Evolutionary conservation across 371 early-diverging fungal genomes (phyloP).

Genomic region (Rhizomucor miehei): DNA sequence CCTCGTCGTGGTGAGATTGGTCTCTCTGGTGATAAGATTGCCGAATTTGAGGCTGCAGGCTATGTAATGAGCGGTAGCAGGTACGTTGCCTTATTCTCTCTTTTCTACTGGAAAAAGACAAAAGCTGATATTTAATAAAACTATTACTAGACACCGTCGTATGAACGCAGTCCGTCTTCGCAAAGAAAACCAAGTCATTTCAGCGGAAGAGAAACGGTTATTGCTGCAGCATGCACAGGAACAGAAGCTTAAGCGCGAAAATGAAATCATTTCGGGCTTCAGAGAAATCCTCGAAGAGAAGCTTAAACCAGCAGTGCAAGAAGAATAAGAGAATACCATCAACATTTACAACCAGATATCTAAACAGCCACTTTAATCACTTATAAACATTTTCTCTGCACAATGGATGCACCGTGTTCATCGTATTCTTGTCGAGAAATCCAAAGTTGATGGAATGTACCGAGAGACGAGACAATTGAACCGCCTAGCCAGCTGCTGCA

Average conservation of each 20-base stretch:
- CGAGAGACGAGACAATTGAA: conserved; percentile 91
- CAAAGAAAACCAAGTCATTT: conserved; percentile 92
- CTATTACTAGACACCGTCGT: conserved; percentile 68
- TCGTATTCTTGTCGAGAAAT: conserved; percentile 81
- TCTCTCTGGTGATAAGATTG: conserved; percentile 79
- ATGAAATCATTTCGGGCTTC: conserved; percentile 85
- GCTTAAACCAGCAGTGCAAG: conserved; percentile 13
- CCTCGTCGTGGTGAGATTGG: conserved; percentile 98
- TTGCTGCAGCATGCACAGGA: conserved; percentile 79
- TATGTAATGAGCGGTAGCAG: conserved; percentile 96
- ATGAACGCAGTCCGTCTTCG: conserved; percentile 96
- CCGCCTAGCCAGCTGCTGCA: conserved; percentile 96
- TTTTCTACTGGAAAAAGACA: neutral
- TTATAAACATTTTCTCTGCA: conserved; percentile 86
- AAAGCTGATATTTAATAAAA: neutral
- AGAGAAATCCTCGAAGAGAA: conserved; percentile 62
- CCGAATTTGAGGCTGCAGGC: conserved; percentile 81
- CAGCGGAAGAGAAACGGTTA: conserved; percentile 83
- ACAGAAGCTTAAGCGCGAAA: conserved; percentile 83
- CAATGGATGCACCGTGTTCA: conserved; percentile 80
- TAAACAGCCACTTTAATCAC: neutral
- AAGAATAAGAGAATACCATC: too few species aligned
- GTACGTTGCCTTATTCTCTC: conserved; percentile 22
- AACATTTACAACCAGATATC: too few species aligned
- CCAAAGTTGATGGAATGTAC: conserved; percentile 97